Conservation (phyloP, 2,329 filamentous ascomycete species). For the Talaromyces sp. region DNA sequence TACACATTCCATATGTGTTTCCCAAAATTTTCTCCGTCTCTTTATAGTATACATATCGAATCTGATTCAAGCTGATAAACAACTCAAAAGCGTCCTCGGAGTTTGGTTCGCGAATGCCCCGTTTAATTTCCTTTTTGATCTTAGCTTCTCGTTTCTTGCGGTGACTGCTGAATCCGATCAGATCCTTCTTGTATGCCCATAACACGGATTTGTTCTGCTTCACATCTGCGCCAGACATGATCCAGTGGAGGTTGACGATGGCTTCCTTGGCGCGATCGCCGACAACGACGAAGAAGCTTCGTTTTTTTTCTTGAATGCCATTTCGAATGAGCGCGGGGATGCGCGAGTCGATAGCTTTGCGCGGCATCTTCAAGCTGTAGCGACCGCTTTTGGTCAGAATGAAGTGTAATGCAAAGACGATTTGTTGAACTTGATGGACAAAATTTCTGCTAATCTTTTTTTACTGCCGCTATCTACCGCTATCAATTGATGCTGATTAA, state of each 20-base stretch:
- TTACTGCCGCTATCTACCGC: constrained; percentile 29
- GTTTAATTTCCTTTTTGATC: constrained; percentile 97
- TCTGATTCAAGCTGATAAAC: constrained; percentile 93
- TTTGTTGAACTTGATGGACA: background rate
- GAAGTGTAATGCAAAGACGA: background rate
- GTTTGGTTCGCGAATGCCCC: constrained; percentile 88
- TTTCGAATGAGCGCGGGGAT: constrained; percentile 89
- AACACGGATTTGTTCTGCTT: constrained; percentile 95
- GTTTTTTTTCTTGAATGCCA: constrained; percentile 89
- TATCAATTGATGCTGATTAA: constrained; percentile 1
- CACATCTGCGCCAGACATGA: constrained; percentile 83
- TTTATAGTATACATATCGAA: constrained; percentile 99
- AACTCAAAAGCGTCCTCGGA: constrained; percentile 94
- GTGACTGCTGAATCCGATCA: constrained; percentile 91
- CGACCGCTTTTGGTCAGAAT: background rate
- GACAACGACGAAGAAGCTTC: constrained; percentile 96
- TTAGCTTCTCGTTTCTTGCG: constrained; percentile 97
- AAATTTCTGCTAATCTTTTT: constrained; percentile 19
- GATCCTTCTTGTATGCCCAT: constrained; percentile 98
- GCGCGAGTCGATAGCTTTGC: constrained; percentile 71
- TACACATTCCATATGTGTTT: constrained; percentile 98
- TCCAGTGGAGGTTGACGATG: constrained; percentile 91
- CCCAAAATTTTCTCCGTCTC: constrained; percentile 98
- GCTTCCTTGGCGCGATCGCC: constrained; percentile 93
- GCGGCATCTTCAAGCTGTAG: constrained; percentile 33